Percentiles rank a stretch among this genome's conserved stretches.
Conservation (phyloP, 2,329 filamentous ascomycete genomes). For the Nemania diffusa region DNA sequence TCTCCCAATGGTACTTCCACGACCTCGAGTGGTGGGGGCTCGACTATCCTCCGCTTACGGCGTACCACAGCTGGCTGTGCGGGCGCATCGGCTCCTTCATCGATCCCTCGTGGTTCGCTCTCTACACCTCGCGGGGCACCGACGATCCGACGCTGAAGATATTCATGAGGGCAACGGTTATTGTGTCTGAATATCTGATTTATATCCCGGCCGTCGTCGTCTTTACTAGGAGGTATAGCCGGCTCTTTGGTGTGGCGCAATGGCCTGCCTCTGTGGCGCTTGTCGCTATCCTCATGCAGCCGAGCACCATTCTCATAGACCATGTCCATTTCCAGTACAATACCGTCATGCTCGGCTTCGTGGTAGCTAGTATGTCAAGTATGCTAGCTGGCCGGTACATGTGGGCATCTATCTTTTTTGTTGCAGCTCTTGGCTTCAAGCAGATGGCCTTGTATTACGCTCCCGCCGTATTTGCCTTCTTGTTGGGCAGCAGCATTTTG, state of each 20-base stretch:
- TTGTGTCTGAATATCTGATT: slow-evolving; percentile 89
- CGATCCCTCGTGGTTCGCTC: slow-evolving; percentile 85
- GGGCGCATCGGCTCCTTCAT: slow-evolving; percentile 85
- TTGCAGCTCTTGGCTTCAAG: slow-evolving; percentile 94
- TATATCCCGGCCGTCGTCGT: slow-evolving; percentile 88
- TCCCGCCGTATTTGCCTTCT: slow-evolving; percentile 89
- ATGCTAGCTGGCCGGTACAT: slow-evolving; percentile 85
- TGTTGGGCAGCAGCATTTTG: slow-evolving; percentile 86
- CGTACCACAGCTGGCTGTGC: slow-evolving; percentile 97
- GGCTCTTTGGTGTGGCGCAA: slow-evolving; percentile 77
- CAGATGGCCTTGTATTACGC: slow-evolving; percentile 99
- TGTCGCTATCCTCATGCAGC: slow-evolving; percentile 91
- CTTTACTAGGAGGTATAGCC: slow-evolving; percentile 84
- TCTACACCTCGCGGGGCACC: slow-evolving; percentile 82
- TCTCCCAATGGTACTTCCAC: slow-evolving; percentile 98
- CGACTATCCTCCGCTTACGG: slow-evolving; percentile 96
- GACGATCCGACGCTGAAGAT: slow-evolving; percentile 86
- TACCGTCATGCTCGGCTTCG: slow-evolving; percentile 95
- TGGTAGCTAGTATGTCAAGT: slow-evolving; percentile 86
- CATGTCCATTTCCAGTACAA: slow-evolving; percentile 93
- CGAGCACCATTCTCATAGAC: slow-evolving; percentile 88
- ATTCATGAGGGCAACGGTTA: slow-evolving; percentile 93
- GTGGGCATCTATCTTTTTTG: slow-evolving; percentile 94
- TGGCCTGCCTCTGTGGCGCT: slow-evolving; percentile 89
- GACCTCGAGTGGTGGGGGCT: slow-evolving; percentile 97